Evolutionary conservation across 2,329 filamentous ascomycete genomes (phyloP), one percentile per base, ranked within the genome.

Genomic region (Botrytis sinoallii): DNA sequence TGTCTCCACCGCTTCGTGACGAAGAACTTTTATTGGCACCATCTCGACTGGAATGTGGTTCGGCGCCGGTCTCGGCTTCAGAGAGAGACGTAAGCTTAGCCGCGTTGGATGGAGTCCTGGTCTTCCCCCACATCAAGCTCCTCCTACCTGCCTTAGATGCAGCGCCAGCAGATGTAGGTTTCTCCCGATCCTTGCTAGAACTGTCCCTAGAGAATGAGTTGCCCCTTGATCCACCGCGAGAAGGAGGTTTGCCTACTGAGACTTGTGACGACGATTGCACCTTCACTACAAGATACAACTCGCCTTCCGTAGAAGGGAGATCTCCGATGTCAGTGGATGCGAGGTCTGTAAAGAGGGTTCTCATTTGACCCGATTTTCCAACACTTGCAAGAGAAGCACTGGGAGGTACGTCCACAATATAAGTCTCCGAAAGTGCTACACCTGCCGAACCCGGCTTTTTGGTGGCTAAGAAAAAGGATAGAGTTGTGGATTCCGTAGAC

Each of bases 271-370:
- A 77, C n/a, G 78, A 78, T 64, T 77, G 78, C 12, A 98, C 88
- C 78, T 93, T 94, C 76, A 96, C 92, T 5, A 98, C 90, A 1
- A 99, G 86, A 81, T 93, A 98, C 32, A 98, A 84, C 70, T 94
- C 92, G 5, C 89, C 89, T 66, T 92, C 92, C 14, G 89, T 87
- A 4, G 91, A 86, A 1, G 87, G 84, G 1, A 85, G 82, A 67
- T 90, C 89, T 38, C 89, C 89, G 74, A 91, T 87, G 74, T 82
- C 81, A 46, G 77, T 72, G 18, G 80, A 74, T 57, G 91, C 93
- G 29, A 99, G 85, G 79, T 98, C 94, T 4, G 93, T 91, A 78
- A 98, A 98, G 3, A 99, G 86, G 0, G 94, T 97, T 80, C 92
- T 93, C 80, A 95, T 89, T 79, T 91, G 91, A 35, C 89, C 87